Percentiles rank a stretch among this genome's conserved stretches.
These are phyloP conservation scores for Ogataea hybrid DNA, from an alignment of 1,139 yeast species.

Conservation along the genomic window DNA sequence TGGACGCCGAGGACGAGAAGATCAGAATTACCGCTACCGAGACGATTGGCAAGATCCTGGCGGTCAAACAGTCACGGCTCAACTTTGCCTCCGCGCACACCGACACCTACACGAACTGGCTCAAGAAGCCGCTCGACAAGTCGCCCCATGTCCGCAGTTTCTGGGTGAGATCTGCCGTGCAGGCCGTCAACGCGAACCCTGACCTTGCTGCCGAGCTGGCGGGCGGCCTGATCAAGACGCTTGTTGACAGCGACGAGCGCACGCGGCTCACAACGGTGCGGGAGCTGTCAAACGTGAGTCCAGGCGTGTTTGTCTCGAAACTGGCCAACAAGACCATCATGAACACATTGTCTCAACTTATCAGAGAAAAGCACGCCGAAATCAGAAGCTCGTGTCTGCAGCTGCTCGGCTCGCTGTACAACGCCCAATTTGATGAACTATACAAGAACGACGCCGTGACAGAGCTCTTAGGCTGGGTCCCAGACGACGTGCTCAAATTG, in stretches of 20 bases:
- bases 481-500: conserved; percentile 63
- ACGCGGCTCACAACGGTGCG: conserved; percentile 65
- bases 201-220: conserved; percentile 54
- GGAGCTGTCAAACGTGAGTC: conserved; percentile 20
- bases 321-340: conserved; percentile 46
- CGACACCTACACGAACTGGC: conserved; percentile 69
- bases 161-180: conserved; percentile 65
- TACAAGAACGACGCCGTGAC: conserved; percentile 31
- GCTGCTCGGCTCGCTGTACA: conserved; percentile 55
- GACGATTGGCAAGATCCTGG: conserved; percentile 67
- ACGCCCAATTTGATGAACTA: conserved; percentile 32
- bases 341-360: conserved; percentile 55
- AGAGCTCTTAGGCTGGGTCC: conserved; percentile 54
- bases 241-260: conserved; percentile 72
- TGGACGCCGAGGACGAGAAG: conserved; percentile 66
- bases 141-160: conserved; percentile 60
- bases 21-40: conserved; percentile 70
- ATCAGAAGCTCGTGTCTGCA: conserved; percentile 65
- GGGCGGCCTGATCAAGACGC: conserved; percentile 61
- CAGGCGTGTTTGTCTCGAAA: conserved; percentile 35
- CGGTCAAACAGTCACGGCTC: conserved; percentile 45
- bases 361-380: conserved; percentile 65
- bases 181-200: conserved; percentile 42
- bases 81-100: conserved; percentile 61
- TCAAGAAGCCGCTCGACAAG: conserved; percentile 69